Conservation (phyloP, 179 eudicot genomes). For the Carnegiea gigantea region DNA sequence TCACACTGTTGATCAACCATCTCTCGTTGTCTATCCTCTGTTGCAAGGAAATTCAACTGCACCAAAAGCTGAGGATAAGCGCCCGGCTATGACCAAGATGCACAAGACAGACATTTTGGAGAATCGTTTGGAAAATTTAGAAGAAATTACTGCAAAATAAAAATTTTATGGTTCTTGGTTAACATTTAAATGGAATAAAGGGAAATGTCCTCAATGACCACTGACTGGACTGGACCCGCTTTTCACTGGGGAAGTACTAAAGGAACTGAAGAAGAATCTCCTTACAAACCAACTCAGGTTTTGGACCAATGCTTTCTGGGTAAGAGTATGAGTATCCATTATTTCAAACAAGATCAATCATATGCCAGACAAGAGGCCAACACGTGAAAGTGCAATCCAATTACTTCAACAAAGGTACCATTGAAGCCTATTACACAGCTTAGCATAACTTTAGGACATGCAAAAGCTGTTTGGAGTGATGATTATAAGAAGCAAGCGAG, state of each 20-base stretch:
- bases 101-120: neutral
- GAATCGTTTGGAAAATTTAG: neutral
- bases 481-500: neutral
- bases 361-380: neutral
- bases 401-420: neutral
- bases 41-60: constrained; percentile 79
- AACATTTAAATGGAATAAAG: too few relatives aligned
- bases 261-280: too few relatives aligned
- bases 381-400: neutral
- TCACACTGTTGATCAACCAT: constrained; percentile 77
- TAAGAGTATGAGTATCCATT: neutral
- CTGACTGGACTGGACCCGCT: too few relatives aligned
- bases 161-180: neutral
- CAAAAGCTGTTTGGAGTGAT: neutral
- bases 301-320: neutral
- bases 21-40: constrained; percentile 74
- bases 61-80: constrained; percentile 14
- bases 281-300: too few relatives aligned
- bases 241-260: too few relatives aligned
- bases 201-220: neutral
- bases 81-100: neutral
- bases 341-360: neutral
- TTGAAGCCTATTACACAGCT: neutral
- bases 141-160: neutral
- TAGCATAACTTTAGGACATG: neutral